Base-by-base conservation (phyloP, 345 rosid species). In the Noccaea bulbosa region DNA sequence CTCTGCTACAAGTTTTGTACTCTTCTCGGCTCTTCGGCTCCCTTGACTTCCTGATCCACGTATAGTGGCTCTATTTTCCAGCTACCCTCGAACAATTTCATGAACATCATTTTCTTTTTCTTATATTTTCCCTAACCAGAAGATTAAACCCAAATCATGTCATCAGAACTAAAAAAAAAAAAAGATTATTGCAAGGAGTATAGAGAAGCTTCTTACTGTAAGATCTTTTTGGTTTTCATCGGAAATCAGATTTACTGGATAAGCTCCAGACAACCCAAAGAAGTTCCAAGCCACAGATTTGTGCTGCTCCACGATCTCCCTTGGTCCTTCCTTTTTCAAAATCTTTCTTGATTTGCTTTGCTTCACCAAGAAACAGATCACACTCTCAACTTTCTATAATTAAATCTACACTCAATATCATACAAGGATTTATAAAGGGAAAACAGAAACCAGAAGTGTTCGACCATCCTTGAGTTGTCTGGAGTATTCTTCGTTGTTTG, bases 71-170 rank as follows among this genome's bases (percentile, higher is more conserved):
- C 27, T 3, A 24, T 3, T 24, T 24, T 24, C 1, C 2, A 24
- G 27, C 78, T 77, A 12, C 96, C 97, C 77, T 91, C 91, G 7
- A 88, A 88, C 71, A 55, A 80, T 70, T 87, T 68, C 96, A 91
- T 88, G 63, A 91, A 84, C 27, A 92, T 89, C 0, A 83, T 81
- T 77, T 83, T 82, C 50, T 82, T 6, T 74, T 88, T 93, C 76
- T 73, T 85, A 83, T 87, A 91, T 48, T 81, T 88, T 88, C 81
- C 85, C 95, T 52, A 32, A 45, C 4, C 27, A 62, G 15, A 39
- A 45, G 39, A 9, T 27, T 10, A 59, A 32, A 10, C 2, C 38
- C 3, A 44, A 15, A 11, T 27, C 27, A 43, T 16, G 7, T 32
- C 67, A 40, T 2, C 7, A 44, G 2, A 5, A 62, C 0, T 7